These are phyloP conservation scores for Aquilaria yunnanensis DNA, from an alignment of 345 rosid species.

Conservation along the genomic window DNA sequence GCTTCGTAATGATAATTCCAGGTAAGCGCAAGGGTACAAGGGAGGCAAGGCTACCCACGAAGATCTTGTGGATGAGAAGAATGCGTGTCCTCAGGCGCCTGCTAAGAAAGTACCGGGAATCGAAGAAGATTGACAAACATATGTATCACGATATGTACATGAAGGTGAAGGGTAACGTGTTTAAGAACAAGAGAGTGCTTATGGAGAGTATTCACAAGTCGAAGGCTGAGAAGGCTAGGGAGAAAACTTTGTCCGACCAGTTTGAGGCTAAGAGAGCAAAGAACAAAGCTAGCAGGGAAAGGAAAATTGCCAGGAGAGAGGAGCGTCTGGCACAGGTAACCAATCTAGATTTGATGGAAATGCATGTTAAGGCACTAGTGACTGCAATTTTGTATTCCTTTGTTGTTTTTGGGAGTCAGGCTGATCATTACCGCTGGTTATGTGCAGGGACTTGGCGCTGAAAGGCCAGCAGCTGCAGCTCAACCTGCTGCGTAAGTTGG, in stretches of 20 bases:
- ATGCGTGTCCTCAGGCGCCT: constrained; percentile 92
- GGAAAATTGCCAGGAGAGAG: constrained; percentile 80
- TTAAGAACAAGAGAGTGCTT: constrained; percentile 89
- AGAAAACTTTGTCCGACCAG: constrained; percentile 86
- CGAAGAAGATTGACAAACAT: constrained; percentile 95
- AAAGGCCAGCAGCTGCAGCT: constrained; percentile 24
- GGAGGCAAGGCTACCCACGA: constrained; percentile 95
- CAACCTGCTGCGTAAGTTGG: constrained; percentile 33
- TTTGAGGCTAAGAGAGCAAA: constrained; percentile 95
- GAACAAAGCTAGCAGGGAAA: constrained; percentile 97
- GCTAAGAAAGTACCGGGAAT: constrained; percentile 76
- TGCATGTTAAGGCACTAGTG: not conserved
- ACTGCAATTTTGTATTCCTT: not conserved
- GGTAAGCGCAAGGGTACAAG: constrained; percentile 98
- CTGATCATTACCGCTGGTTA: not conserved
- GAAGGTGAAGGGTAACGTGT: constrained; percentile 96
- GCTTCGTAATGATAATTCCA: constrained; percentile 13
- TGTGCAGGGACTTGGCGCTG: constrained; percentile 61
- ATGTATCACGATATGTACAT: constrained; percentile 99
- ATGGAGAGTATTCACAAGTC: constrained; percentile 98
- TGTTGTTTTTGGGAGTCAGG: not conserved
- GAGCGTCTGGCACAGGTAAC: constrained; percentile 87
- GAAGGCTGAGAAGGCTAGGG: constrained; percentile 97
- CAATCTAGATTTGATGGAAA: not conserved
- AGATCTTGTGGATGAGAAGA: constrained; percentile 94